Percentiles rank a stretch among this genome's conserved stretches.
Conservation (phyloP, 331 rosid genomes). For the Phaseolus coccineus region DNA sequence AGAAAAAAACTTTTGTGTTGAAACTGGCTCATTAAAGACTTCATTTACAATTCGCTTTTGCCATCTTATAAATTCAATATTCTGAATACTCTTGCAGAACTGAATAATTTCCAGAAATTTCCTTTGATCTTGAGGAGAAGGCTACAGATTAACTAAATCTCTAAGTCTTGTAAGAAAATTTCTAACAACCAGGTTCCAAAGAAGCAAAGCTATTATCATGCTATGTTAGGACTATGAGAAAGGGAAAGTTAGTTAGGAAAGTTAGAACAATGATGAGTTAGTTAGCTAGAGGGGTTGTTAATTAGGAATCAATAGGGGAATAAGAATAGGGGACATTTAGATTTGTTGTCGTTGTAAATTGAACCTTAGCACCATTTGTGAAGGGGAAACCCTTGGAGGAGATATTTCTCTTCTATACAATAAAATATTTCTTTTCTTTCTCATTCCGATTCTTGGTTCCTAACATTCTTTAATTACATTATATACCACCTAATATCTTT, state of each 20-base stretch:
- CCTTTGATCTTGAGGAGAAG: constrained; percentile 9
- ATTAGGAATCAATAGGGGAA: too few species aligned
- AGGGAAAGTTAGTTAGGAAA: too few species aligned
- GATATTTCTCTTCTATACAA: too few species aligned
- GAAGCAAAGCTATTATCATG: not conserved
- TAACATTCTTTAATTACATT: not conserved
- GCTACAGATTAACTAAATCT: not conserved
- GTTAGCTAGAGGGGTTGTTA: too few species aligned
- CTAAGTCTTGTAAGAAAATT: not conserved
- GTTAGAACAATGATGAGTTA: too few species aligned
- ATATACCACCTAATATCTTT: not conserved
- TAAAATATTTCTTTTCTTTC: too few species aligned
- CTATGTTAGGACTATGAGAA: too few species aligned
- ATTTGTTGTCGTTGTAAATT: too few species aligned
- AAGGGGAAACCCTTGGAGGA: too few species aligned
- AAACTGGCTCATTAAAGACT: not conserved
- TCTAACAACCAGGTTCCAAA: constrained; percentile 1
- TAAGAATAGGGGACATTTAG: too few species aligned
- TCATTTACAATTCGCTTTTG: not conserved
- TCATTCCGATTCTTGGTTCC: too few species aligned
- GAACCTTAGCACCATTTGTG: too few species aligned
- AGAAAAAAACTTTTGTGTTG: not conserved
- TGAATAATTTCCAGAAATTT: not conserved
- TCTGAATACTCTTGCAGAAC: not conserved
- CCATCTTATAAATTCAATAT: not conserved